Conservation (phyloP, 139 green algal species). For the Asterochloris sp. region DNA sequence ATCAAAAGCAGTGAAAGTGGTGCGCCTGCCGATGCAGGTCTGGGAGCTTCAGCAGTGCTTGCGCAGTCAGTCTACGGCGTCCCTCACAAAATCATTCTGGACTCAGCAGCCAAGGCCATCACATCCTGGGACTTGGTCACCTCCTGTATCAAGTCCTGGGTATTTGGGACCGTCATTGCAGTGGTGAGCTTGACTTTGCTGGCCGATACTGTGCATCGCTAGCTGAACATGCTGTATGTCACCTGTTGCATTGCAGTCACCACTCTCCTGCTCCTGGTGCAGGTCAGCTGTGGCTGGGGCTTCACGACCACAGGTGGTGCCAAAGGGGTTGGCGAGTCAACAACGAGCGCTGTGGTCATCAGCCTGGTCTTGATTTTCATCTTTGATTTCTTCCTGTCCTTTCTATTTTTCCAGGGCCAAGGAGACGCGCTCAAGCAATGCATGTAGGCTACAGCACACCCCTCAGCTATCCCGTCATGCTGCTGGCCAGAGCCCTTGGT, state of each 20-base stretch:
- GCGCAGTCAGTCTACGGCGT: conserved; percentile 94
- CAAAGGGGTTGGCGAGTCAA: conserved; percentile 97
- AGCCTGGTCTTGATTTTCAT: conserved; percentile 97
- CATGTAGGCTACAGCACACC: conserved; percentile 12
- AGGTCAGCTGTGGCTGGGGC: conserved; percentile 94
- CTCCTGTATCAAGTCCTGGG: conserved; percentile 88
- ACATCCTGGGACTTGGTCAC: conserved; percentile 85
- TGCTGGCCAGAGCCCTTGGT: too few species aligned
- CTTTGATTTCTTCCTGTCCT: conserved; percentile 94
- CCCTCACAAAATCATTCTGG: conserved; percentile 91
- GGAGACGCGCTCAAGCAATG: conserved; percentile 62
- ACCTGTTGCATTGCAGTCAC: neutral
- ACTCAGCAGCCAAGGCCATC: conserved; percentile 81
- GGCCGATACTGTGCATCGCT: neutral
- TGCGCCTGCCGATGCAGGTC: conserved; percentile 46
- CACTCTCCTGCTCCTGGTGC: neutral
- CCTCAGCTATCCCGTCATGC: too few species aligned
- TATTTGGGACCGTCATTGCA: conserved; percentile 89
- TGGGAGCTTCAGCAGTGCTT: conserved; percentile 84
- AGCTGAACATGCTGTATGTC: neutral
- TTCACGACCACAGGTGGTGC: conserved; percentile 97
- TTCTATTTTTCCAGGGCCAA: conserved; percentile 92
- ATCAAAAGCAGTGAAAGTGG: too few species aligned
- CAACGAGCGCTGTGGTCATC: conserved; percentile 96
- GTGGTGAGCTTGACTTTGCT: conserved; percentile 41